A percentile compares a stretch with the other conserved stretches of the same genome.
phyloP scores from a whole-genome alignment of 352 stramenopile species.

The Pythium apleroticum region DNA sequence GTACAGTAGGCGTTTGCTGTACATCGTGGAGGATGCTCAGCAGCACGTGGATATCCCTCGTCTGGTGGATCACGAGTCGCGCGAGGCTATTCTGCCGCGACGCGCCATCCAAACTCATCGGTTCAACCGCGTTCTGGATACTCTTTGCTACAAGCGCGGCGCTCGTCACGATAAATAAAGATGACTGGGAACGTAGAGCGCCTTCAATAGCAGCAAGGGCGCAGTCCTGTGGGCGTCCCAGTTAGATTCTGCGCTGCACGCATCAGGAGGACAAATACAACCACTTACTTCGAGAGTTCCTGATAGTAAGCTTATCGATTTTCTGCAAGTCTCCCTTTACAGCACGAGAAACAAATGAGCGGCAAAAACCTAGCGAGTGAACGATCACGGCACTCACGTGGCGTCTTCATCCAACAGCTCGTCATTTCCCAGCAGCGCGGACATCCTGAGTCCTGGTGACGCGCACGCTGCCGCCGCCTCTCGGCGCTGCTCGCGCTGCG shows the following conservation, averaged over 20 bases:
- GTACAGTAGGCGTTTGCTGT: slow-evolving; percentile 17
- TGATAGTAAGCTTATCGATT: too few species aligned
- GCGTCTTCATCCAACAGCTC: slow-evolving; percentile 14
- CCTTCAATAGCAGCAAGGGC: neutral
- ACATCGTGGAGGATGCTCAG: slow-evolving; percentile 8
- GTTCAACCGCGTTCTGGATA: slow-evolving; percentile 6
- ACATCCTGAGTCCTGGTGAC: slow-evolving; percentile 36
- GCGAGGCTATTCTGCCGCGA: neutral
- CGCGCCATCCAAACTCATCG: neutral
- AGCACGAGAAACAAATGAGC: too few species aligned
- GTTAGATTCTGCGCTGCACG: neutral
- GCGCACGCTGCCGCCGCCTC: slow-evolving; percentile 39
- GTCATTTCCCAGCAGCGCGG: slow-evolving; percentile 21
- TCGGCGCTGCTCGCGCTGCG: slow-evolving; percentile 22
- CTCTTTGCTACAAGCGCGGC: slow-evolving; percentile 8
- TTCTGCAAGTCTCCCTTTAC: too few species aligned
- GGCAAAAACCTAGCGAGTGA: too few species aligned
- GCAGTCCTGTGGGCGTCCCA: neutral
- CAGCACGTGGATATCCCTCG: slow-evolving; percentile 15
- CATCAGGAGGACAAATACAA: neutral
- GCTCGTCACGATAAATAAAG: slow-evolving; percentile 8
- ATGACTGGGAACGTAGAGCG: neutral
- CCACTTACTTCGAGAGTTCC: neutral
- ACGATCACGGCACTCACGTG: slow-evolving; percentile 9
- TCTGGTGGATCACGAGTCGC: slow-evolving; percentile 3